These are phyloP conservation scores for Cryptosporidium tyzzeri DNA, from an alignment of 169 alveolate species.

Conservation along the genomic window DNA sequence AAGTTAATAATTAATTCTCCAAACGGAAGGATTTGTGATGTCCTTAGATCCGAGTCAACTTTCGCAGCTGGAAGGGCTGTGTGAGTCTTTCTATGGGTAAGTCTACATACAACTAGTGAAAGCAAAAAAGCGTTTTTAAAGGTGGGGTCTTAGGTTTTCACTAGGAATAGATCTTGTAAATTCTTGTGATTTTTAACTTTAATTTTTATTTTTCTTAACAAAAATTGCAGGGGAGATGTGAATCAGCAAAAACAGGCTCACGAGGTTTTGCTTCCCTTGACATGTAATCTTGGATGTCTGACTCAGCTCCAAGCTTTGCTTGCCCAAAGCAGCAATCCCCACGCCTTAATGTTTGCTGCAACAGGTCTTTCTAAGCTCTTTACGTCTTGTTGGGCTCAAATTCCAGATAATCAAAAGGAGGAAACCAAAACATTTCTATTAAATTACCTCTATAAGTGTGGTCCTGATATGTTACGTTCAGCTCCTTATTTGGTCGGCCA, in stretches of 20 bases:
- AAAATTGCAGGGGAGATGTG: conserved; percentile 82
- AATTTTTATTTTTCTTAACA: not conserved
- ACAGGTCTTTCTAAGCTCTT: conserved; percentile 86
- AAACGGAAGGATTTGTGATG: conserved; percentile 70
- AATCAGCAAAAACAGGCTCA: conserved; percentile 92
- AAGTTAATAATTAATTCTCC: conserved; percentile 43
- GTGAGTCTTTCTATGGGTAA: conserved; percentile 88
- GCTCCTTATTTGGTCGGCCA: conserved; percentile 91
- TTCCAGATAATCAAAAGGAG: conserved; percentile 87
- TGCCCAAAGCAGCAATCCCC: conserved; percentile 88
- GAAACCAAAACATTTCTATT: conserved; percentile 89
- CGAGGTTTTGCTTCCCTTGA: conserved; percentile 90
- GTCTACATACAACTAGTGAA: not conserved
- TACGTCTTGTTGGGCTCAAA: conserved; percentile 88
- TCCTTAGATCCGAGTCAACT: conserved; percentile 84
- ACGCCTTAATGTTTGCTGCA: conserved; percentile 88
- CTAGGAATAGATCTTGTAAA: conserved; percentile 4
- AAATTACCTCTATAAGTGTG: conserved; percentile 89
- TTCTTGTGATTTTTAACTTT: conserved; percentile 1
- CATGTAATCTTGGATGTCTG: conserved; percentile 86
- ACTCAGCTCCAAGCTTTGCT: conserved; percentile 85
- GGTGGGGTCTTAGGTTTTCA: not conserved
- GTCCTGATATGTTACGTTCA: conserved; percentile 90
- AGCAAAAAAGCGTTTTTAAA: not conserved
- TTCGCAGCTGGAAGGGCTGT: conserved; percentile 88